Conservation (phyloP, 768 basidiomycete species). For the Suillus spraguei region DNA sequence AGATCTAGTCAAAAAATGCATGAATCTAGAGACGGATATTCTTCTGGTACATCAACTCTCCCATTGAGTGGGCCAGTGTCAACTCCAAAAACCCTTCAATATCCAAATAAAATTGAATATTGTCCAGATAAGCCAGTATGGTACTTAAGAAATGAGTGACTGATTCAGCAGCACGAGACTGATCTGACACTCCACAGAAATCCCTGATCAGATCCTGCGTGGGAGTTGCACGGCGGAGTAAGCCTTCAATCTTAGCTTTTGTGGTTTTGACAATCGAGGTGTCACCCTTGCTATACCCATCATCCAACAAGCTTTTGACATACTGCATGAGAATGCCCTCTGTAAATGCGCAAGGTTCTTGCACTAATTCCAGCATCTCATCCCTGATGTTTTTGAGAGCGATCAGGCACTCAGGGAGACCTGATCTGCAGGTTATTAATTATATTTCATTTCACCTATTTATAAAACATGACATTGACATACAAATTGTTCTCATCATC, state of each 20-base stretch:
- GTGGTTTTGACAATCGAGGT: not conserved
- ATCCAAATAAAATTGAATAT: not conserved
- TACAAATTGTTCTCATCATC: not conserved
- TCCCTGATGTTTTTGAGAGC: not conserved
- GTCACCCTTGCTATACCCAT: not conserved
- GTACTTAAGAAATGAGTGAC: not conserved
- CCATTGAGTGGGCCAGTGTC: not conserved
- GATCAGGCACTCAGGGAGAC: not conserved
- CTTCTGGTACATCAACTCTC: not conserved
- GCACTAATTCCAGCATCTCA: not conserved
- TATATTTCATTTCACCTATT: not conserved
- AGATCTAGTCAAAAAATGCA: not conserved
- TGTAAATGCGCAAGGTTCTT: not conserved
- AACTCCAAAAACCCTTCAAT: not conserved
- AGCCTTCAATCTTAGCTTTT: not conserved
- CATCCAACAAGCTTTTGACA: not conserved
- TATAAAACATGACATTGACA: not conserved
- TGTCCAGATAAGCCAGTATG: not conserved
- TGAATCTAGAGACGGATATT: not conserved
- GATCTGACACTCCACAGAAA: not conserved
- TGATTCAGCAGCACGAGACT: not conserved
- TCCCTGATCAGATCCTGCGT: not conserved
- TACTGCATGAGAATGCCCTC: not conserved
- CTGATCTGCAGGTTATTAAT: not conserved
- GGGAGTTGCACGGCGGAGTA: not conserved